Evolutionary conservation across 495 filamentous ascomycete genomes (phyloP), one percentile per base, ranked within the genome.

Genomic region (Letharia lupina): DNA sequence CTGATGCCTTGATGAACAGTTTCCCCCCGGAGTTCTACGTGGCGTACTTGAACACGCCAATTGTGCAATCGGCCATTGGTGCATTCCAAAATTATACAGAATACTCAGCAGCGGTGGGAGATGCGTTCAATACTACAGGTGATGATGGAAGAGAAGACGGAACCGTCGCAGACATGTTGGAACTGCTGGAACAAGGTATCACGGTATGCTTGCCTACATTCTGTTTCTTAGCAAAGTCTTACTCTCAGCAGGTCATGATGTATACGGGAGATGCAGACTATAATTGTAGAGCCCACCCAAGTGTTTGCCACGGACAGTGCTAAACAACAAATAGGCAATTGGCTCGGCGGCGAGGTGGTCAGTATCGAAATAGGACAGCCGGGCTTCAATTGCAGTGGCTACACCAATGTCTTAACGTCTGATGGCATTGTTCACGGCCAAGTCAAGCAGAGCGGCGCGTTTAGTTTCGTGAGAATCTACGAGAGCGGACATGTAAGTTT

Each of bases 21-120:
- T 90, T 89, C 73, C 89, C 89, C 18, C 78, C 83, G 0, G 76
- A 76, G 39, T 86, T 80, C 62, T 89, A 83, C 70, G 65, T 84
- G 12, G 88, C 87, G 35, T 91, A 83, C 71, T 73, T 91, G 65
- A 89, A 84, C 71, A 83, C 84, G 47, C 78, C 78, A 44, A 79
- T 77, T 54, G 83, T 91, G 10, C 87, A 88, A 66, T 70, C 76
- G 2, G 85, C 85, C 0, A 81, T 92, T 62, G 88, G 89, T 20
- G 81, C 84, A 0, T 81, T 81, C 0, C 75, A 89, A 59, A 93
- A 93, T 72, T 91, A 77, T 75, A 89, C 87, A 31, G 74, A 82
- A 60, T 80, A 77, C 0, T 80, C 74, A 52, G 66, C 72, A 41
- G 76, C 75, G 37, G 85, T 88, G 16, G 79, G 79, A 41, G 45